Evolutionary conservation across 2,329 filamentous ascomycete species (phyloP), one percentile per base, ranked within the genome.

Genomic region (Nothophoma quercina): DNA sequence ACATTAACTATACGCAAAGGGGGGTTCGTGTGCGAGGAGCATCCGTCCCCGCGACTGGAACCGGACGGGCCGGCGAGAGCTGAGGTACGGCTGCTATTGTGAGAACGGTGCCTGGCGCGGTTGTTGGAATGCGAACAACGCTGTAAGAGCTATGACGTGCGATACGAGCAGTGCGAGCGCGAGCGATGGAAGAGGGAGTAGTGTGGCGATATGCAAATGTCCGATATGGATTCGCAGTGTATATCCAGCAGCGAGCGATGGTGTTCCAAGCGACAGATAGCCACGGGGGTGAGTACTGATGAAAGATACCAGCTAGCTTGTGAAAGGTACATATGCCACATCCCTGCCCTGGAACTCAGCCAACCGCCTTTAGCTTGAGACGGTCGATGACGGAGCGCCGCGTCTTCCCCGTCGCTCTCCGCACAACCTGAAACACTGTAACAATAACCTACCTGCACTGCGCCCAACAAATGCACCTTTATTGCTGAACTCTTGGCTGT

Each of bases 1-100:
- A 75, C 68, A 71, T 69, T 34, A 62, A 67, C 48, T 32, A 47
- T 46, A 36, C 59, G 57, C 47, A 58, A 39, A 42, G 42, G 33
- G 32, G 38, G 34, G 45, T 59, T 52, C 52, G 59, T 52, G 56
- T 52, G 59, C 52, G 59, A 55, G 56, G 66, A 57, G 59, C 69
- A 71, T 72, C 57, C 48, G 67, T 56, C 58, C 65, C 62, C 59
- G 60, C 55, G 49, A 47, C 40, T 5, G 40, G 25, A 49, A 49
- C 63, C 59, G 63, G 63, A 54, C 58, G 55, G 54, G 63, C 58
- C 56, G 60, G 60, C 50, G 55, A 29, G 33, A 33, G 47, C 22
- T 25, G 54, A 26, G 39, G 22, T 18, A 25, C 30, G 54, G 54
- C 35, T 53, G 38, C 33, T 22, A 46, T 64, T 52, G 63, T 56